These are phyloP conservation scores for Neurospora sp. DNA, from an alignment of 495 filamentous ascomycete species.

Conservation along the genomic window DNA sequence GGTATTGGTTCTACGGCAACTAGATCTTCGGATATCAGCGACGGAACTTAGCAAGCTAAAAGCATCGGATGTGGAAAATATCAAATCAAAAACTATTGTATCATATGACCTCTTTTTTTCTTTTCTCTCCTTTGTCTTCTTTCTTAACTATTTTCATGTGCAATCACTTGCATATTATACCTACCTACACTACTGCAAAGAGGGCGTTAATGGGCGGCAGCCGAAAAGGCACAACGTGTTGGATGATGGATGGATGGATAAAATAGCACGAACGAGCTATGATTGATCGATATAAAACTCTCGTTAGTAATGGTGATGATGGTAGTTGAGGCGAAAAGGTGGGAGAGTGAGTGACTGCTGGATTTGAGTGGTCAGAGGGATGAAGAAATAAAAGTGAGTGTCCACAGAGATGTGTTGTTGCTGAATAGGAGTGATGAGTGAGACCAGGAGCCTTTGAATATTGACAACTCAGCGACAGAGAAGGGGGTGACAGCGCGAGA, in stretches of 20 bases:
- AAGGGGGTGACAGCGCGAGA: neutral
- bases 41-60: neutral
- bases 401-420: neutral
- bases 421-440: neutral
- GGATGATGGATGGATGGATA: neutral
- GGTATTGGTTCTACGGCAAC: slow-evolving; percentile 32
- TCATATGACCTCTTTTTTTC: slow-evolving; percentile 2
- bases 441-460: neutral
- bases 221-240: neutral
- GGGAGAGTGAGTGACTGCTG: neutral
- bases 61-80: neutral
- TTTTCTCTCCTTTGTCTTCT: slow-evolving; percentile 5
- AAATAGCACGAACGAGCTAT: neutral
- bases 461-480: neutral
- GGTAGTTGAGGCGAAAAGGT: neutral
- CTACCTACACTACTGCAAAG: neutral
- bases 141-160: neutral
- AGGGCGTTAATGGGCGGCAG: neutral
- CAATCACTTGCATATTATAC: neutral
- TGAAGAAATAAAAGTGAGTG: neutral
- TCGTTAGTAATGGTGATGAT: neutral
- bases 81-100: neutral
- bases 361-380: neutral
- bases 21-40: neutral
- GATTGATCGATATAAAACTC: neutral